These are phyloP conservation scores for Pichia cabralensis DNA, from an alignment of 805 yeast genomes.

Conservation along the genomic window DNA sequence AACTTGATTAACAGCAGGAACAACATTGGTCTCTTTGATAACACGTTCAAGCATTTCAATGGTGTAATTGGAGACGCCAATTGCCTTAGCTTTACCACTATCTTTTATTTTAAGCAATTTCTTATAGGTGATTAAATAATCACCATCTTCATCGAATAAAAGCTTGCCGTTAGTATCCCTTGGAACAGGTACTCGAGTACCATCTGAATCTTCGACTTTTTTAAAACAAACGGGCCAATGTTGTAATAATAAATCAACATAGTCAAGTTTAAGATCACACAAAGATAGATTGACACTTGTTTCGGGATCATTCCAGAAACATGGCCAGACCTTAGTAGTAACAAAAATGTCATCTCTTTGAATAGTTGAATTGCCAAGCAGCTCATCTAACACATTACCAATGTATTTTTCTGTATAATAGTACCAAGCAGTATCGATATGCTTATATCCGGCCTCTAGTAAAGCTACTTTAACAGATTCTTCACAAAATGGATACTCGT, in stretches of 20 bases:
- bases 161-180: slow-evolving; percentile 31
- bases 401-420: slow-evolving; percentile 35
- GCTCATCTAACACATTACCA: slow-evolving; percentile 37
- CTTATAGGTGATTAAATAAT: slow-evolving; percentile 63
- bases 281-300: slow-evolving; percentile 33
- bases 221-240: slow-evolving; percentile 41
- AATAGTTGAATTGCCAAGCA: slow-evolving; percentile 35
- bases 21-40: slow-evolving; percentile 33
- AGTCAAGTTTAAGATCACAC: slow-evolving; percentile 31
- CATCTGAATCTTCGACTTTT: slow-evolving; percentile 27
- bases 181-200: slow-evolving; percentile 28
- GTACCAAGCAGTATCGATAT: slow-evolving; percentile 43
- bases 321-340: slow-evolving; percentile 65
- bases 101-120: slow-evolving; percentile 59
- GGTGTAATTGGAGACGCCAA: slow-evolving; percentile 52
- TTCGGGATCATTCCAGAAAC: slow-evolving; percentile 30
- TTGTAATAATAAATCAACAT: slow-evolving; percentile 36
- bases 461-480: slow-evolving; percentile 19
- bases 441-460: slow-evolving; percentile 36
- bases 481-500: slow-evolving; percentile 9
- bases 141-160: slow-evolving; percentile 73
- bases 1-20: slow-evolving; percentile 48
- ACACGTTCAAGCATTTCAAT: slow-evolving; percentile 30
- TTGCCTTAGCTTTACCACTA: slow-evolving; percentile 37
- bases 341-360: slow-evolving; percentile 50